Base-by-base conservation (phyloP, 2,329 filamentous ascomycete genomes). In the Arthrocladium fulminans region DNA sequence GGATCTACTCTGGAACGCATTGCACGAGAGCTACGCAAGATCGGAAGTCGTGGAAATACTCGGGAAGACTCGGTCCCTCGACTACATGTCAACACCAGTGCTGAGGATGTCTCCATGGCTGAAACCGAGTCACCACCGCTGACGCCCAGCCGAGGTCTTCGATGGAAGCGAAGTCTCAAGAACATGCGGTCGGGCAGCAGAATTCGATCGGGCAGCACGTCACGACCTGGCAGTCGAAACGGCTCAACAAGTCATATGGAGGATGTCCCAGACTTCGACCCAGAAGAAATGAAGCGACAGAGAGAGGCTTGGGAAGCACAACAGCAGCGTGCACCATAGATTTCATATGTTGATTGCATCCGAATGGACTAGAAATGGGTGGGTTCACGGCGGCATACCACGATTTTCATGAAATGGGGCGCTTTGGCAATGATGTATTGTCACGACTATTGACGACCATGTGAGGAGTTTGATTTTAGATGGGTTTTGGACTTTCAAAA, bases 11-110 rank as follows among this genome's bases (percentile, higher is more conserved):
- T 82, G 9, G 78, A 81, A 63, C 75, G 74, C 57, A 73, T 82
- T 51, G 75, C 76, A 9, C 71, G 75, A 30, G 78, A 80, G 54
- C 67, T 82, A 53, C 74, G 72, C 53, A 74, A 74, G 55, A 79
- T 81, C 62, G 74, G 75, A 40, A 74, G 76, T 45, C 72, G 71
- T 41, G 69, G 69, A 51, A 71, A 77, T 34, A 68, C 77, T n/a
- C 69, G 71, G 20, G 69, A 59, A 10, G 55, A 56, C 3, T 27
- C 43, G n/a, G 50, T 49, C 40, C 48, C 52, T 39, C 50, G 52
- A 19, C 51, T 52, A 2, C 43, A 49, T 3, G 50, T 53, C 9
- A 43, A 35, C 6, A 32, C 30, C 27, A 40, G 51, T 17, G 17
- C 34, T 20, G 55, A 55, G 24, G 46, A 45, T 24, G 25, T 37